Percentiles rank a stretch among this genome's conserved stretches.
Conservation (phyloP, 768 basidiomycete species). For the Ephemerocybe angulata region DNA sequence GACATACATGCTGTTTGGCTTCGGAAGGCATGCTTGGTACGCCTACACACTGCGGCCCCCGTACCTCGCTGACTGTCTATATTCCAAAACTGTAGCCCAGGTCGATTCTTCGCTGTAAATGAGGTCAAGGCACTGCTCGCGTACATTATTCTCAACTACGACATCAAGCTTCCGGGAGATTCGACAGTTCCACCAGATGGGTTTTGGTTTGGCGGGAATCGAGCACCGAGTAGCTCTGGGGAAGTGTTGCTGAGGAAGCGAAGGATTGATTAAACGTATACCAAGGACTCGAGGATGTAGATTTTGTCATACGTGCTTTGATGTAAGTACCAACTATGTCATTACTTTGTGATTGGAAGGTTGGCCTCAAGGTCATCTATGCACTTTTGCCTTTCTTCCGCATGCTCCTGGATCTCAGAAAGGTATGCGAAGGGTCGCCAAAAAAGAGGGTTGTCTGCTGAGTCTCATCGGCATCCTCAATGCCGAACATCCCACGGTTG, state of each 20-base stretch:
- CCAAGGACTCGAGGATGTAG: not conserved
- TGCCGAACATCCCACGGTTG: too few relatives aligned
- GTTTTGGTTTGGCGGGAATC: not conserved
- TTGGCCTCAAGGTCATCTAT: too few relatives aligned
- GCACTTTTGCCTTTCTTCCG: too few relatives aligned
- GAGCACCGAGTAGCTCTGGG: slow-evolving; percentile 5
- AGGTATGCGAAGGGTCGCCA: too few relatives aligned
- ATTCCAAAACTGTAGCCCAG: slow-evolving; percentile 34
- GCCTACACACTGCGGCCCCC: not conserved
- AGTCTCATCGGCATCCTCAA: too few relatives aligned
- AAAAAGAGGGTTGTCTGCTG: too few relatives aligned
- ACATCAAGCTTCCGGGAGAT: slow-evolving; percentile 24
- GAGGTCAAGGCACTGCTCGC: slow-evolving; percentile 37
- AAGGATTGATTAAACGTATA: not conserved
- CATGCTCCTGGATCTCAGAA: too few relatives aligned
- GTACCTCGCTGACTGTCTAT: not conserved
- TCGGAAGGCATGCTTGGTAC: slow-evolving; percentile 28
- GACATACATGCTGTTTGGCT: slow-evolving; percentile 27
- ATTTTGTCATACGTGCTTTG: not conserved
- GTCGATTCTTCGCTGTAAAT: slow-evolving; percentile 39
- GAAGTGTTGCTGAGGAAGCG: slow-evolving; percentile 14
- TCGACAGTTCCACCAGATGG: not conserved
- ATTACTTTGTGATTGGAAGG: too few relatives aligned
- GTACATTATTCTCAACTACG: slow-evolving; percentile 35
- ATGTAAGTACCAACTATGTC: not conserved